Evolutionary conservation across 345 rosid species (phyloP).

Genomic region (Limnanthes douglasii): DNA sequence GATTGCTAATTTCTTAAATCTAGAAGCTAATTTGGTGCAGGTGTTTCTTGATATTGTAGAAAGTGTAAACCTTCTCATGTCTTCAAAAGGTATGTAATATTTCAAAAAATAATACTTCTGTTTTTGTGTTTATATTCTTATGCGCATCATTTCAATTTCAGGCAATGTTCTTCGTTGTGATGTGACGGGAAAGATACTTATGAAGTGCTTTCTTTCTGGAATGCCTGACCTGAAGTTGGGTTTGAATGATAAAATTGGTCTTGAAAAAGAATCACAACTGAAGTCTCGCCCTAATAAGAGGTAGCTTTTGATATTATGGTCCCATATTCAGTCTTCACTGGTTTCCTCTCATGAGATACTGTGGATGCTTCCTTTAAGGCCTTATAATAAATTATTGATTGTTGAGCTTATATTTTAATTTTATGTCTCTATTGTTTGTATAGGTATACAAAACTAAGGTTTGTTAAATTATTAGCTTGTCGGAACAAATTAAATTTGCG

Average conservation of each 20-base stretch:
- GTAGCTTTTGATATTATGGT: slow-evolving; percentile 18
- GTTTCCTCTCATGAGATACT: too few relatives aligned
- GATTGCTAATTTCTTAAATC: slow-evolving; percentile 2
- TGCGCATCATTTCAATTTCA: slow-evolving; percentile 17
- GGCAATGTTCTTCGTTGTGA: slow-evolving; percentile 95
- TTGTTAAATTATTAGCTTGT: too few relatives aligned
- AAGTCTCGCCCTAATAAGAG: slow-evolving; percentile 95
- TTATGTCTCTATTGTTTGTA: too few relatives aligned
- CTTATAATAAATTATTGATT: too few relatives aligned
- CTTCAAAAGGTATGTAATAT: slow-evolving; percentile 66
- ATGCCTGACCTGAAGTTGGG: slow-evolving; percentile 99
- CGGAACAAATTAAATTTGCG: too few relatives aligned
- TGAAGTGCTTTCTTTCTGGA: slow-evolving; percentile 99
- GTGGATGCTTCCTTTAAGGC: too few relatives aligned
- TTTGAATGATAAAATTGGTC: slow-evolving; percentile 96
- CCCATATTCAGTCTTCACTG: not conserved
- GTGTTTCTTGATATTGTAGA: slow-evolving; percentile 98
- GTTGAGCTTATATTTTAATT: too few relatives aligned
- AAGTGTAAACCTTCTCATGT: slow-evolving; percentile 97
- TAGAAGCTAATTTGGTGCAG: slow-evolving; percentile 21
- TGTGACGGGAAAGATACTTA: slow-evolving; percentile 90
- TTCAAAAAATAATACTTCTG: not conserved
- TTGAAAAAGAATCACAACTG: slow-evolving; percentile 93
- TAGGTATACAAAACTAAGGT: too few relatives aligned
- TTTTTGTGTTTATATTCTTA: slow-evolving; percentile 1